Percentiles rank a stretch among this genome's conserved stretches.
phyloP scores from a whole-genome alignment of 2,329 filamentous ascomycete genomes.

The Diaporthe sp. region DNA sequence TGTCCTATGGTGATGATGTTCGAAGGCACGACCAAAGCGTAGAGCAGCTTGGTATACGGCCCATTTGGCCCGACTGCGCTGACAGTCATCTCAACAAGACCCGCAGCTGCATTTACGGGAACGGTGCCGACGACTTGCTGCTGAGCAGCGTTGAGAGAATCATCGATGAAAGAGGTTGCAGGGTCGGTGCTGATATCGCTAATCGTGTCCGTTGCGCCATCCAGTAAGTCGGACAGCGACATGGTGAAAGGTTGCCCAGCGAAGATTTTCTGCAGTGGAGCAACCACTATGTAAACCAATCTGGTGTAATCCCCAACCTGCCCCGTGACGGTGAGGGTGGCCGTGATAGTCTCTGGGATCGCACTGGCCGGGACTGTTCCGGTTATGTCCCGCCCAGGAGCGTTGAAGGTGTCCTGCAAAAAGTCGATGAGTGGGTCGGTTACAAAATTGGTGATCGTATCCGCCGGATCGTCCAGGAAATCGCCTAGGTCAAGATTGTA shows the following conservation, averaged over 20 bases:
- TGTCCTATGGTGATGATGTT: conserved; percentile 7
- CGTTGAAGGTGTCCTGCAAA: background rate
- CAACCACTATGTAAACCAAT: background rate
- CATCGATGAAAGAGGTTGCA: background rate
- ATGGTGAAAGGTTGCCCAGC: background rate
- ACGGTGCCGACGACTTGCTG: background rate
- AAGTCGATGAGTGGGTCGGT: background rate
- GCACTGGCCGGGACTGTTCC: background rate
- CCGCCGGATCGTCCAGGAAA: background rate
- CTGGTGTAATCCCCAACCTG: background rate
- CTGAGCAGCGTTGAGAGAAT: background rate
- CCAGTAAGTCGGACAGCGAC: background rate
- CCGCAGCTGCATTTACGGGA: background rate
- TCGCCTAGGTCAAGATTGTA: background rate
- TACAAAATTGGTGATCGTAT: background rate
- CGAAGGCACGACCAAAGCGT: background rate
- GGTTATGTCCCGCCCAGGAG: background rate
- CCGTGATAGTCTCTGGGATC: background rate
- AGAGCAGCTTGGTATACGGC: background rate
- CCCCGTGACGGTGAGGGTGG: background rate
- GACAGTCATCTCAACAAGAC: background rate
- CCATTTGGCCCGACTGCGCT: background rate
- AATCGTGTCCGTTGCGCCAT: background rate
- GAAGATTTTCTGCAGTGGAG: background rate
- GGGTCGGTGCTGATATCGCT: background rate